These are phyloP conservation scores for Tylopilus rubrobrunneus DNA, from an alignment of 768 basidiomycete species.

Conservation along the genomic window DNA sequence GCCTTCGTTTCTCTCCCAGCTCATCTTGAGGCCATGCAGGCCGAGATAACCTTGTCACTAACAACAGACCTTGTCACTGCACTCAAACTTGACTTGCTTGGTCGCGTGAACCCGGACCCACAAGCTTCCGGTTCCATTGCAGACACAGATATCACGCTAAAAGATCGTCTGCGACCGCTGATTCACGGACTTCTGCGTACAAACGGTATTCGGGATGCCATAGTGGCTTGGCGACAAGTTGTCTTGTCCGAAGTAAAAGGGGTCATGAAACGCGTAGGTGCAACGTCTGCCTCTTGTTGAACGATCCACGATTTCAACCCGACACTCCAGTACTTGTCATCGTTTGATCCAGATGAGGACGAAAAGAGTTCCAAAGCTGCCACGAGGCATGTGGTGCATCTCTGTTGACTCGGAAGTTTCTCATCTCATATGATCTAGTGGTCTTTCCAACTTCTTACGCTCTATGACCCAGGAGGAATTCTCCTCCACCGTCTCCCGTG, in stretches of 20 bases:
- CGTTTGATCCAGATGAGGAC: constrained; percentile 54
- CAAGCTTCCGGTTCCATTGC: constrained; percentile 6
- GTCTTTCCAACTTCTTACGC: constrained; percentile 54
- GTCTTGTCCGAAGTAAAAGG: constrained; percentile 58
- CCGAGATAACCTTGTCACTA: constrained; percentile 73
- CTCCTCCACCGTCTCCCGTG: constrained; percentile 50
- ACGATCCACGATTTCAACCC: background rate
- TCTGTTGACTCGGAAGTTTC: background rate
- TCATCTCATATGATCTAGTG: constrained; percentile 17
- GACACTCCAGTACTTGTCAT: constrained; percentile 51
- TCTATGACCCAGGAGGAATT: constrained; percentile 70
- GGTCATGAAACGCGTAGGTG: constrained; percentile 56
- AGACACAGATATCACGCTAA: constrained; percentile 42
- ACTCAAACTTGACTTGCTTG: constrained; percentile 61
- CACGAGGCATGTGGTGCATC: constrained; percentile 19
- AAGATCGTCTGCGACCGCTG: constrained; percentile 66
- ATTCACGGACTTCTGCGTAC: constrained; percentile 76
- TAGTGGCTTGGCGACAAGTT: constrained; percentile 65
- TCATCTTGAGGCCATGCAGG: constrained; percentile 65
- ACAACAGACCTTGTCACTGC: constrained; percentile 74
- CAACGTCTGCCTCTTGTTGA: background rate
- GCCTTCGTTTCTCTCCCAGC: constrained; percentile 75
- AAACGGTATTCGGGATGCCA: constrained; percentile 63
- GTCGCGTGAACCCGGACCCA: constrained; percentile 39
- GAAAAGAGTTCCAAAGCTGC: constrained; percentile 33